Base-by-base conservation (phyloP, 805 yeast species). In the Lachancea dasiensis region DNA sequence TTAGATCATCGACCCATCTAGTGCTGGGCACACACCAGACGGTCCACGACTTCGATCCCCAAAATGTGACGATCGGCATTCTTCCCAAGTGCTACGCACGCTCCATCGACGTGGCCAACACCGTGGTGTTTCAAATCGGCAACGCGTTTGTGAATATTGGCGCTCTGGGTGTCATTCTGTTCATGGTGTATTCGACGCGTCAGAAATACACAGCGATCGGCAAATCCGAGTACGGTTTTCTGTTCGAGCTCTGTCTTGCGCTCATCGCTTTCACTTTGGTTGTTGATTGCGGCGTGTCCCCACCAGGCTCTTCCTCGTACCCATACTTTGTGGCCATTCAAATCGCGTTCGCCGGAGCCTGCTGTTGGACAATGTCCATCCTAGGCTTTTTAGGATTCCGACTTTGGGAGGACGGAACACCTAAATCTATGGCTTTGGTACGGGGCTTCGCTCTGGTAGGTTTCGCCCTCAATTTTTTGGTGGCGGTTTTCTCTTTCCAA, bases 191-290 rank as follows among this genome's bases (percentile, higher is more conserved):
- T 66, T 80, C 82, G 49, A 77, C 89, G 30, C 70, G 89, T 56
- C 68, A 80, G 42, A 86, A 90, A 66, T 89, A 85, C 57, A 92
- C 98, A 0, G 97, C 97, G 9, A 89, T 92, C 41, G 97, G 97
- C 3, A 71, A 97, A 44, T 69, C 77, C 9, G 98, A 92, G 56
- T 82, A 87, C 79, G 61, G 86, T 38, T 75, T 73, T 48, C 81
- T 84, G 54, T 81, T 79, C 60, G 77, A 81, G 60, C 52, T 75
- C 28, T 69, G 72, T 44, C 65, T 81, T 22, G 67, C 74, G 1
- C 69, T 83, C 46, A 70, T 77, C 5, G 70, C 83, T 11, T 64
- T 80, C 44, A 72, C 89, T 2, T 66, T 90, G 33, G 72, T 90
- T 16, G 94, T 86, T 4, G 95, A 90, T 54, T 79, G 94, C 47